Percentiles rank a stretch among this genome's conserved stretches.
phyloP scores from a whole-genome alignment of 371 early-diverging fungal species.

The Mortierella sp. region DNA sequence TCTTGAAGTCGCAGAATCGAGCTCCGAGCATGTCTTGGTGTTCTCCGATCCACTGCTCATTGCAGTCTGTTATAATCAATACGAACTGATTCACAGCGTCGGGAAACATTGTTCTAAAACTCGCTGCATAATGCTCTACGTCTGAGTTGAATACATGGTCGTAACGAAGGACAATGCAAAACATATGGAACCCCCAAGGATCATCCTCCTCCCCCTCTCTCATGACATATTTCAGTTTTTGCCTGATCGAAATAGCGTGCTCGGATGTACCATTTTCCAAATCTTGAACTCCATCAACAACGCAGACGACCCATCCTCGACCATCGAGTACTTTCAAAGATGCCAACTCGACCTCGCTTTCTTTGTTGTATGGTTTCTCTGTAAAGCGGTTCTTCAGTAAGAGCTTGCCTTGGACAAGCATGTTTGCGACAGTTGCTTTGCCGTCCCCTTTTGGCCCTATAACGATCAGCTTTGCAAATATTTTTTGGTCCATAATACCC shows the following conservation, averaged over 20 bases:
- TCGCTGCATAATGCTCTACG: no score
- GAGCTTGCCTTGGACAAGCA: neutral
- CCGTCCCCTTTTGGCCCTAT: neutral
- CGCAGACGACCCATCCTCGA: slow-evolving; percentile 4
- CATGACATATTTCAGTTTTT: neutral
- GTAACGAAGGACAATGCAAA: neutral
- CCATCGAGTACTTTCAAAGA: neutral
- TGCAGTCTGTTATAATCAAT: neutral
- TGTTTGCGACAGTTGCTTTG: neutral
- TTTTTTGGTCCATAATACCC: neutral
- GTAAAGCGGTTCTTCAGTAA: neutral
- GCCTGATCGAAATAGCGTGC: neutral
- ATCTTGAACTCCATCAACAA: neutral
- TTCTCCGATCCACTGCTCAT: neutral
- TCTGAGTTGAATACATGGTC: neutral
- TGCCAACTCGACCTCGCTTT: neutral
- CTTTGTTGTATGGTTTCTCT: neutral
- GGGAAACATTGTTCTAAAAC: neutral
- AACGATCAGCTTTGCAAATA: neutral
- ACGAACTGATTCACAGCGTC: neutral
- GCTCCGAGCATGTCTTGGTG: neutral
- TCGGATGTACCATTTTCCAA: neutral
- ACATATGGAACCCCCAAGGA: neutral
- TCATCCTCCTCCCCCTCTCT: neutral
- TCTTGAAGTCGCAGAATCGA: neutral